Percentiles rank a stretch among this genome's conserved stretches.
phyloP scores from a whole-genome alignment of 2,329 filamentous ascomycete genomes.

The Chrysosporium queenslandicum region DNA sequence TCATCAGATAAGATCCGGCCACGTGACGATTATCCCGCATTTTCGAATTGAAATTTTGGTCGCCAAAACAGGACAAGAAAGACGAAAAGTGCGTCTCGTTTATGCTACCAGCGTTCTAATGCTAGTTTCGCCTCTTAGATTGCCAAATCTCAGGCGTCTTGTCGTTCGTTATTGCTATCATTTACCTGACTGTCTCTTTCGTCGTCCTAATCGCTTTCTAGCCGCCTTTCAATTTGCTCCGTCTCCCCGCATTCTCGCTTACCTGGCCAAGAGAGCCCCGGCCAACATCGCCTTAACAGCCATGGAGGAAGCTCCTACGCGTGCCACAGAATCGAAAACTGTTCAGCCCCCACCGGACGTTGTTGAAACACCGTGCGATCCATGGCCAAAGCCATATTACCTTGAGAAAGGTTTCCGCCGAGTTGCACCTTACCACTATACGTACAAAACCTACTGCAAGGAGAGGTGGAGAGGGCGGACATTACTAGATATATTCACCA shows the following conservation, averaged over 20 bases:
- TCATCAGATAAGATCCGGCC: constrained; percentile 7
- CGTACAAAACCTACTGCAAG: constrained; percentile 92
- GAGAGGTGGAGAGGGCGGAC: constrained; percentile 77
- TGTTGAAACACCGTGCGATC: constrained; percentile 30
- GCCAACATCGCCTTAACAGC: constrained; percentile 32
- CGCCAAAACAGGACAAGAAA: neutral
- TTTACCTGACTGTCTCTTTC: neutral
- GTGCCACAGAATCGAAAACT: constrained; percentile 19
- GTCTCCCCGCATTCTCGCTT: constrained; percentile 33
- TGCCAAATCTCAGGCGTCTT: neutral
- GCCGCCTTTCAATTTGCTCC: constrained; percentile 24
- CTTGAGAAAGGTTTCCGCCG: constrained; percentile 74
- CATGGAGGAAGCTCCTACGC: constrained; percentile 18
- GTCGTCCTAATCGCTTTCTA: neutral
- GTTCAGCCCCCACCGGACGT: constrained; percentile 24
- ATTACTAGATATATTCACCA: constrained; percentile 76
- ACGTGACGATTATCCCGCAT: neutral
- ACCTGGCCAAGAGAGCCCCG: constrained; percentile 30
- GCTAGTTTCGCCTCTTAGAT: too few species aligned
- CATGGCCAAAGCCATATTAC: constrained; percentile 64
- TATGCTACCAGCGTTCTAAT: too few species aligned
- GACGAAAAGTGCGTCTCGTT: neutral
- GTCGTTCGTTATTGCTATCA: neutral
- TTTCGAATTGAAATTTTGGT: neutral
- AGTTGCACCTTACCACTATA: constrained; percentile 79